phyloP scores from a whole-genome alignment of 2,329 filamentous ascomycete species.

The Calycina marina region DNA sequence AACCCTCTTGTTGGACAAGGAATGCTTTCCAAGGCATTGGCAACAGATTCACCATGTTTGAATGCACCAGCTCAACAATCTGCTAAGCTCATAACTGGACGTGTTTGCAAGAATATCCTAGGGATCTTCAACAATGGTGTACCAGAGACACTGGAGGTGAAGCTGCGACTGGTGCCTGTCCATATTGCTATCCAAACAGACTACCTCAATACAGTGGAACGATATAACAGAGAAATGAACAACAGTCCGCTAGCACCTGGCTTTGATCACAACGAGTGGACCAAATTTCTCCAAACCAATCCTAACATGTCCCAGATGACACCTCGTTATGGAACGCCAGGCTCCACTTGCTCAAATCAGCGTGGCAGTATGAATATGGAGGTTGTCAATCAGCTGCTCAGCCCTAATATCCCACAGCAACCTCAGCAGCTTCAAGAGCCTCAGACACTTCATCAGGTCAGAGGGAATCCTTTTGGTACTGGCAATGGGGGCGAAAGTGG shows the following conservation, averaged over 20 bases:
- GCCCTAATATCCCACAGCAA: conserved; percentile 17
- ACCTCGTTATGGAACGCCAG: conserved; percentile 10
- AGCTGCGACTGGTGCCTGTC: conserved; percentile 70
- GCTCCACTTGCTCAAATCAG: conserved; percentile 4
- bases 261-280: conserved; percentile 66
- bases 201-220: conserved; percentile 45
- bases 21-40: conserved; percentile 75
- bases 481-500: conserved; percentile 9
- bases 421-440: neutral
- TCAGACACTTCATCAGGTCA: neutral
- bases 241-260: conserved; percentile 41
- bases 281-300: conserved; percentile 59
- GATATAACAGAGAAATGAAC: conserved; percentile 40
- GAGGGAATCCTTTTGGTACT: conserved; percentile 8
- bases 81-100: conserved; percentile 67
- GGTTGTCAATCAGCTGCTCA: conserved; percentile 26
- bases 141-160: conserved; percentile 86
- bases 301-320: conserved; percentile 31
- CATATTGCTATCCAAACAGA: conserved; percentile 40
- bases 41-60: conserved; percentile 36
- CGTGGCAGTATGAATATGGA: conserved; percentile 21
- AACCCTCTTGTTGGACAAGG: conserved; percentile 89
- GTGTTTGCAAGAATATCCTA: conserved; percentile 74
- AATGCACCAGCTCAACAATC: conserved; percentile 42
- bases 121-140: conserved; percentile 72